These are phyloP conservation scores for Scytalidium lignicola DNA, from an alignment of 2,329 filamentous ascomycete species.

Conservation along the genomic window DNA sequence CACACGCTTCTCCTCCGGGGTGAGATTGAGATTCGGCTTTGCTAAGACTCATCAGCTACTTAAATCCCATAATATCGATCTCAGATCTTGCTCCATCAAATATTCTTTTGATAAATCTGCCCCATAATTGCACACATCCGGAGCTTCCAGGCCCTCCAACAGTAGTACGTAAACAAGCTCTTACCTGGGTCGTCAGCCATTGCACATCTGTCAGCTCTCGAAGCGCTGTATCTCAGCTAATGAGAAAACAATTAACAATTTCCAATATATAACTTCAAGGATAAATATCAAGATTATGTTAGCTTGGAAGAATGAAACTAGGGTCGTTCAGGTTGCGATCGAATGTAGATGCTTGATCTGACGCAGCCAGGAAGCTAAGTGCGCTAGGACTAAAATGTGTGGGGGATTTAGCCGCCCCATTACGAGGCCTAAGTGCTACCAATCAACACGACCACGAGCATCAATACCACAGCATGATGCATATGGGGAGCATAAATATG, in stretches of 20 bases:
- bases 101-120: not conserved
- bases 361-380: not conserved
- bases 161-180: conserved; percentile 69
- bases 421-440: not conserved
- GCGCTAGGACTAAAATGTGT: not conserved
- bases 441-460: not conserved
- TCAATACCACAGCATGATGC: not conserved
- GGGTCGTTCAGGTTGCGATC: not conserved
- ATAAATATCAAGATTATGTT: not conserved
- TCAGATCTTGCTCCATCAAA: not conserved
- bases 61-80: not conserved
- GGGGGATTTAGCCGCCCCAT: not conserved
- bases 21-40: conserved; percentile 74
- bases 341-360: not conserved
- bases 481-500: not conserved
- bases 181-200: conserved; percentile 30
- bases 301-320: conserved; percentile 6
- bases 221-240: conserved; percentile 3
- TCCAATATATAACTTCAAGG: not conserved
- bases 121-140: conserved; percentile 59
- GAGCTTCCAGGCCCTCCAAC: conserved; percentile 71
- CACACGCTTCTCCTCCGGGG: conserved; percentile 84
- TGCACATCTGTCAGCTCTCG: conserved; percentile 13
- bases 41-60: conserved; percentile 30
- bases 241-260: conserved; percentile 4